Base-by-base conservation (phyloP, 768 basidiomycete genomes). In the Panaeolus papilionaceus region DNA sequence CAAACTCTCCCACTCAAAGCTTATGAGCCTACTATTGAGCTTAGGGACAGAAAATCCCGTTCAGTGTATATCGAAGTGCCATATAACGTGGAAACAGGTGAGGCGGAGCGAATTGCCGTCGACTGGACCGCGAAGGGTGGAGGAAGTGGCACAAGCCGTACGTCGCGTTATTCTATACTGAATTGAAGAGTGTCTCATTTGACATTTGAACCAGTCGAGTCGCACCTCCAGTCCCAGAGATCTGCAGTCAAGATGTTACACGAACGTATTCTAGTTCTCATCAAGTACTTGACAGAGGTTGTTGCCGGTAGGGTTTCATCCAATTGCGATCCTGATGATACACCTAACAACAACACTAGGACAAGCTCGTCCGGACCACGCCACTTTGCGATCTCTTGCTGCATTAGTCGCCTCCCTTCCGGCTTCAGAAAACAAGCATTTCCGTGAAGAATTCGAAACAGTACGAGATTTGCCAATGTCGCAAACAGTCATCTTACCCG, bases 21-120 rank as follows among this genome's bases (percentile, higher is more conserved):
- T n/a, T 99, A 93, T 74, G 96, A 98, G 75, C 92, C 94, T 0
- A 92, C 93, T 1, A 86, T 96, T 47, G 95, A 96, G 76, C 90
- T 96, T 49, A 85, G 89, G 66, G 93, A 93, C 70, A 86, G 92
- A 61, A 89, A 84, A 74, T 88, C 91, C 63, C 89, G 91, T 64
- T 88, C 89, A 1, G 90, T 92, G 11, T 97, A 93, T 73, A 88
- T 97, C 54, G 92, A 95, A 73, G 93, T 91, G 1, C 82, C 91
- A 3, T 99, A 91, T 79, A 91, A 88, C 62, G 92, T 99, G 18
- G 97, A 98, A 79, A 98, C 97, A 0, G 98, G 97, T 39, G 98
- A 99, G 80, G 98, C 98, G 16, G 98, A 99, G 77, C 90, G 98
- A 44, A 98, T 99, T 69, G 98, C 98, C 6, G 98, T 99, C 0